Evolutionary conservation across 2,329 filamentous ascomycete genomes (phyloP).

Genomic region (Ophiocordyceps camponoti-saundersi): DNA sequence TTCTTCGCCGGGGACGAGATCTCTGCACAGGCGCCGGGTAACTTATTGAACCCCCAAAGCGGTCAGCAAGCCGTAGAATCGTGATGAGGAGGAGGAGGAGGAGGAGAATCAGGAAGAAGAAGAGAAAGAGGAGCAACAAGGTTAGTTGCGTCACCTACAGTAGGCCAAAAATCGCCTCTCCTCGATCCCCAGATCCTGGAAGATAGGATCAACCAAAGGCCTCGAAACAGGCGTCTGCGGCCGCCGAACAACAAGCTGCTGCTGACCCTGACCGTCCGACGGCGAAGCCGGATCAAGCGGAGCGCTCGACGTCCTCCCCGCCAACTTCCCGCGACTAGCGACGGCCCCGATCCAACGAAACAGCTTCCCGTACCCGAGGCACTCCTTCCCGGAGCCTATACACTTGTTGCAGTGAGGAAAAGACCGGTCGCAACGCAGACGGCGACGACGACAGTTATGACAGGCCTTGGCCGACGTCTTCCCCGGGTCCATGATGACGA

Average conservation of each 20-base stretch:
- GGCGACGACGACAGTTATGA: slow-evolving; percentile 36
- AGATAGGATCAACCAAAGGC: slow-evolving; percentile 24
- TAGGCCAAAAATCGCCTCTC: slow-evolving; percentile 24
- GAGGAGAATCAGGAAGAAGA: too few species aligned
- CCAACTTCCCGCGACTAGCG: slow-evolving; percentile 23
- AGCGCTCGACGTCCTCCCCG: slow-evolving; percentile 20
- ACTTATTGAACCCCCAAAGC: too few species aligned
- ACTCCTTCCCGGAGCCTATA: slow-evolving; percentile 27
- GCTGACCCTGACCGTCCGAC: not conserved
- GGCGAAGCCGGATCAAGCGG: slow-evolving; percentile 6
- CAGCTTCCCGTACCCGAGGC: slow-evolving; percentile 34
- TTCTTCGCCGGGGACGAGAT: slow-evolving; percentile 30
- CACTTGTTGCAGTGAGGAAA: slow-evolving; percentile 35
- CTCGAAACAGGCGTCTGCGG: slow-evolving; percentile 10
- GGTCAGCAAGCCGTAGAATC: not conserved
- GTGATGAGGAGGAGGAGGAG: too few species aligned
- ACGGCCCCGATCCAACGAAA: slow-evolving; percentile 34
- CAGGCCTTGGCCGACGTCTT: slow-evolving; percentile 19
- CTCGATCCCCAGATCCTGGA: slow-evolving; percentile 35
- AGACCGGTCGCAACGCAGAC: slow-evolving; percentile 34
- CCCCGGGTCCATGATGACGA: not conserved
- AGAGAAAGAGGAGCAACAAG: too few species aligned
- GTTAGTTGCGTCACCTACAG: slow-evolving; percentile 14
- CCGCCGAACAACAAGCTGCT: not conserved
- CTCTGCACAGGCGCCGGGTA: slow-evolving; percentile 31